A percentile compares a stretch with the other conserved stretches of the same genome.
phyloP scores from a whole-genome alignment of 2,329 filamentous ascomycete species.

The Lasiodiplodia theobromae region DNA sequence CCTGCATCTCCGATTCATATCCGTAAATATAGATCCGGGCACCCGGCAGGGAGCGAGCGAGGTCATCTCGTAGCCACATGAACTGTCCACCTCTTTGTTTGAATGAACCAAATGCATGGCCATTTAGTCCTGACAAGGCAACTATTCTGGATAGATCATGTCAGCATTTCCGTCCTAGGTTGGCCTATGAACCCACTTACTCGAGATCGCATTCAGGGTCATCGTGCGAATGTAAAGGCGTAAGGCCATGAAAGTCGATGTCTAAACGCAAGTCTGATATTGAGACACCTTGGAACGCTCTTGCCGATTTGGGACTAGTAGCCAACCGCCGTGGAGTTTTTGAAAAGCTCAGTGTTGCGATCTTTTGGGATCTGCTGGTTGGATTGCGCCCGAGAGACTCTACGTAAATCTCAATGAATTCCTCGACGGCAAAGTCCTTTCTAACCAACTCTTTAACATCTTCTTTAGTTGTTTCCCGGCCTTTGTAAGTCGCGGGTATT shows the following conservation, averaged over 20 bases:
- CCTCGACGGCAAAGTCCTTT: too few species aligned
- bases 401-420: too few species aligned
- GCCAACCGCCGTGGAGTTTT: too few species aligned
- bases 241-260: neutral
- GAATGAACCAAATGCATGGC: conserved; percentile 43
- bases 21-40: conserved; percentile 40
- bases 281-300: too few species aligned
- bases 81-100: conserved; percentile 35
- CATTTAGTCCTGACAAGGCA: conserved; percentile 35
- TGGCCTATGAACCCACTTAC: neutral
- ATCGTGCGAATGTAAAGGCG: neutral
- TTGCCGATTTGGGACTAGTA: too few species aligned
- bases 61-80: conserved; percentile 43
- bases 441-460: too few species aligned
- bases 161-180: neutral
- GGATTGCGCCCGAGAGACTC: too few species aligned
- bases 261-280: neutral
- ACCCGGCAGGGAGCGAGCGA: conserved; percentile 35
- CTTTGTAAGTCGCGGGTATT: too few species aligned
- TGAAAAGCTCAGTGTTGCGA: too few species aligned
- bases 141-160: conserved; percentile 17
- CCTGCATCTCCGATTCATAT: conserved; percentile 31
- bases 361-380: too few species aligned
- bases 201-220: neutral
- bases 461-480: too few species aligned